Conservation (phyloP, 2,329 filamentous ascomycete species). For the Claviceps africana region DNA sequence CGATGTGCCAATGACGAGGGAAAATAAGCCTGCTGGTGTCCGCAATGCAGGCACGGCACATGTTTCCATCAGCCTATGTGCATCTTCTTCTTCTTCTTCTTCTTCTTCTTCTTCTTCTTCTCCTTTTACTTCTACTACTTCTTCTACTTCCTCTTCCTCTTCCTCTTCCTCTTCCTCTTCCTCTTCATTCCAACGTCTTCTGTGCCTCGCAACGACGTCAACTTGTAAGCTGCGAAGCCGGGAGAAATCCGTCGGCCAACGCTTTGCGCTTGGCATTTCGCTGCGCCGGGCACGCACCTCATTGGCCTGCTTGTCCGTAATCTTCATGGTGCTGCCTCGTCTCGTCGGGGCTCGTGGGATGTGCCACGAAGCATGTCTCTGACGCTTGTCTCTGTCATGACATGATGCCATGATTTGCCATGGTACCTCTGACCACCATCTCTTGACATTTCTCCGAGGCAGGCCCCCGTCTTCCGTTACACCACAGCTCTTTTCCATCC, state of each 20-base stretch:
- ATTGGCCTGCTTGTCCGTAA: neutral
- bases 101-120: neutral
- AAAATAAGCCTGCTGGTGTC: too few species aligned
- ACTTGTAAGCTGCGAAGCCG: neutral
- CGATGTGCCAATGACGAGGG: neutral
- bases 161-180: neutral
- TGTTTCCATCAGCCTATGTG: neutral
- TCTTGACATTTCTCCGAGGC: neutral
- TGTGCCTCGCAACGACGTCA: neutral
- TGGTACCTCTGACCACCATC: neutral
- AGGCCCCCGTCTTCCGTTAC: neutral
- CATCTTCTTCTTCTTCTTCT: neutral
- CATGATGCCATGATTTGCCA: neutral
- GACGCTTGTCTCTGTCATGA: neutral
- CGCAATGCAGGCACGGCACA: neutral
- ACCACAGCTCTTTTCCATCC: neutral
- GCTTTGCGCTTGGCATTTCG: neutral
- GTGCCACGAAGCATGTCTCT: slow-evolving; percentile 1
- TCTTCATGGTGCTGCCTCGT: too few species aligned
- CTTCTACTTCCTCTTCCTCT: too few species aligned
- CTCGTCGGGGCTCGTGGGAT: neutral
- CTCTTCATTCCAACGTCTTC: neutral
- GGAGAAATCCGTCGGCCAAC: neutral
- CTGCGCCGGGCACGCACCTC: too few species aligned
- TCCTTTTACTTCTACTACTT: neutral